phyloP scores from a whole-genome alignment of 176 grass and related monocot genomes.

The Carex littledalei region DNA sequence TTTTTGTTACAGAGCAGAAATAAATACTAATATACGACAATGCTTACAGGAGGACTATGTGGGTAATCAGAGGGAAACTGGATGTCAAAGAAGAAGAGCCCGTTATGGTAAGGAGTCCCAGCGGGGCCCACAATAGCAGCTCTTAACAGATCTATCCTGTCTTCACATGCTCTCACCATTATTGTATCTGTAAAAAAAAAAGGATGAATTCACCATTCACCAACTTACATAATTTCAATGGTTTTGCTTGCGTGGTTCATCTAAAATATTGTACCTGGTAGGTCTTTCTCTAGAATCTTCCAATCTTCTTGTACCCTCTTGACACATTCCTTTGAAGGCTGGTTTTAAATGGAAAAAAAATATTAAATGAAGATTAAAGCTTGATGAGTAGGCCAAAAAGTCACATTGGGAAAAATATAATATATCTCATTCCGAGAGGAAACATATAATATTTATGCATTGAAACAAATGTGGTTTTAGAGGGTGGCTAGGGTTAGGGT shows the following conservation, averaged over 20 bases:
- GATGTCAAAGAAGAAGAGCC: constrained; percentile 94
- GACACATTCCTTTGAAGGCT: constrained; percentile 66
- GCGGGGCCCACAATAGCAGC: constrained; percentile 72
- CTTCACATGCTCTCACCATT: constrained; percentile 69
- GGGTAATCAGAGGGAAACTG: constrained; percentile 64
- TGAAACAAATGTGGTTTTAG: neutral
- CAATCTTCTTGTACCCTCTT: constrained; percentile 88
- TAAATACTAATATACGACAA: neutral
- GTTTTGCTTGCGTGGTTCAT: constrained; percentile 6
- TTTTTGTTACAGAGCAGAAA: neutral
- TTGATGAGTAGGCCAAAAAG: neutral
- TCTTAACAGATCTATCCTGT: constrained; percentile 88
- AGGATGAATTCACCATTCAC: neutral
- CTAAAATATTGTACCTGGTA: constrained; percentile 52
- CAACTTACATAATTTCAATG: neutral
- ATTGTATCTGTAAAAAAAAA: constrained; percentile 44
- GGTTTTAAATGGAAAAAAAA: neutral
- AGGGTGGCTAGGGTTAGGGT: neutral
- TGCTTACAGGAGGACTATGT: constrained; percentile 57
- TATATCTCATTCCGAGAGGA: neutral
- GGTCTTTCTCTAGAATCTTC: constrained; percentile 74
- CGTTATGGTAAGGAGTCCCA: constrained; percentile 93
- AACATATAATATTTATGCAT: neutral
- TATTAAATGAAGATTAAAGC: neutral
- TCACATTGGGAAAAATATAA: neutral